phyloP scores from a whole-genome alignment of 2,329 filamentous ascomycete species.

The Eurotiales sp. region DNA sequence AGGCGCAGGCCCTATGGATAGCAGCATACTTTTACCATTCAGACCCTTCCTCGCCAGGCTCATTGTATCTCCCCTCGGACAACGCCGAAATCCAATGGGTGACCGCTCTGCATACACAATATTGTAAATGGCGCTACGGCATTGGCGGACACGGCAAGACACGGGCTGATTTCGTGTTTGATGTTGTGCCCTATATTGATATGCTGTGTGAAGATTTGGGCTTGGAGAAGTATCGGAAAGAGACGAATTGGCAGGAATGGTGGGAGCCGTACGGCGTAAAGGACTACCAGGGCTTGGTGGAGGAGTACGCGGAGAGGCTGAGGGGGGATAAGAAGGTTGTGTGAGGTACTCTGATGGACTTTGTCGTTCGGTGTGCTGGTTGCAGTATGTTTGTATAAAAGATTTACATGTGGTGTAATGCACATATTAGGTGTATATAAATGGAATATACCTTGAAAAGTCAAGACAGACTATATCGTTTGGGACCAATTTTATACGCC shows the following conservation, averaged over 20 bases:
- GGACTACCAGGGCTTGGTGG: constrained; percentile 41
- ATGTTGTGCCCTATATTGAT: constrained; percentile 70
- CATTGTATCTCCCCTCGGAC: no score
- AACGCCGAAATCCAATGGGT: constrained; percentile 39
- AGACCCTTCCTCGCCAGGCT: constrained; percentile 24
- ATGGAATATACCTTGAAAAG: no score
- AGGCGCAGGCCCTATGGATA: constrained; percentile 59
- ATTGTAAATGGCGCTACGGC: constrained; percentile 63
- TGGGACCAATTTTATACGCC: no score
- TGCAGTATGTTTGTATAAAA: background rate
- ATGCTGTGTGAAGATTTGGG: constrained; percentile 64
- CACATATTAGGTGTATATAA: no score
- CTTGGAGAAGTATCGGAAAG: constrained; percentile 45
- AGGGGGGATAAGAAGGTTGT: constrained; percentile 2
- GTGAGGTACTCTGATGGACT: background rate
- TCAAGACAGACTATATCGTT: no score
- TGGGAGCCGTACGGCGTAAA: constrained; percentile 36
- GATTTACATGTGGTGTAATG: no score
- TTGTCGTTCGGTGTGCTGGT: background rate
- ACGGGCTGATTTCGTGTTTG: constrained; percentile 66
- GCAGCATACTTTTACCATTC: constrained; percentile 61
- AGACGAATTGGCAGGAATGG: constrained; percentile 28
- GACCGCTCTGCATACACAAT: constrained; percentile 63
- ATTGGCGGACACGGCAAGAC: constrained; percentile 57
- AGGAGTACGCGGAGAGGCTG: constrained; percentile 29